These are phyloP conservation scores for Polygonum maritimum DNA, from an alignment of 148 eudicot species.

Conservation along the genomic window DNA sequence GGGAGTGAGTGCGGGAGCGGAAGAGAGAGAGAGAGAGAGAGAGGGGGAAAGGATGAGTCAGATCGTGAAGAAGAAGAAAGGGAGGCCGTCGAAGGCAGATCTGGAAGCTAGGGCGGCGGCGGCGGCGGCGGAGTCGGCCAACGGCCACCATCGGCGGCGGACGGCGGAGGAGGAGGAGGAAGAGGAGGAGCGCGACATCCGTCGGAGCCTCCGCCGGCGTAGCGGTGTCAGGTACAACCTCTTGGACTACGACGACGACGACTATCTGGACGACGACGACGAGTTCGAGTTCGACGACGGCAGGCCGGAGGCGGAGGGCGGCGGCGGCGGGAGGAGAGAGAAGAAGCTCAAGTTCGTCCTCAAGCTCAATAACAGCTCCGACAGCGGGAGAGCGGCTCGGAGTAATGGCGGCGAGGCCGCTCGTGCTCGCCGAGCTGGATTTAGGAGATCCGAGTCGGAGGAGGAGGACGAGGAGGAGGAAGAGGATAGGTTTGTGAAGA, in stretches of 20 bases:
- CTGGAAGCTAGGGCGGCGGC: slow-evolving; percentile 13
- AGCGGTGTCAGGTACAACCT: slow-evolving; percentile 11
- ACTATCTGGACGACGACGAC: slow-evolving; percentile 1
- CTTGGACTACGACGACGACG: slow-evolving; percentile 13
- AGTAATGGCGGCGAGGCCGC: not conserved
- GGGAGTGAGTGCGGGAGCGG: not conserved
- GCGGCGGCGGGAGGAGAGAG: slow-evolving; percentile 12
- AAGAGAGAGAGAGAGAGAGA: slow-evolving; percentile 8
- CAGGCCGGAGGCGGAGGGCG: slow-evolving; percentile 9
- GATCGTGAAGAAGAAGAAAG: slow-evolving; percentile 16
- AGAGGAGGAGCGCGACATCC: slow-evolving; percentile 8
- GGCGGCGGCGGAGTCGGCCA: not conserved
- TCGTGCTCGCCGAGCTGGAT: slow-evolving; percentile 5
- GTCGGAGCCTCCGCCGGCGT: slow-evolving; percentile 17
- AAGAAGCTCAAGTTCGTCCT: slow-evolving; percentile 18
- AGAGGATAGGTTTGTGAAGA: slow-evolving; percentile 4
- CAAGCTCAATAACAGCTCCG: slow-evolving; percentile 10
- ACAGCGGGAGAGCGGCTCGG: slow-evolving; percentile 6
- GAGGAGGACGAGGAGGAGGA: slow-evolving; percentile 11
- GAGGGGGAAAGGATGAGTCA: slow-evolving; percentile 8
- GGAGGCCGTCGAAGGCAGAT: slow-evolving; percentile 19
- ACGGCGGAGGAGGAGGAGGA: not conserved
- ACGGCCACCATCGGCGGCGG: slow-evolving; percentile 1
- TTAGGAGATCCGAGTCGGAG: not conserved
- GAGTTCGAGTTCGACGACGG: slow-evolving; percentile 1